phyloP scores from a whole-genome alignment of 139 green algal genomes.

The Asterochloris erici region DNA sequence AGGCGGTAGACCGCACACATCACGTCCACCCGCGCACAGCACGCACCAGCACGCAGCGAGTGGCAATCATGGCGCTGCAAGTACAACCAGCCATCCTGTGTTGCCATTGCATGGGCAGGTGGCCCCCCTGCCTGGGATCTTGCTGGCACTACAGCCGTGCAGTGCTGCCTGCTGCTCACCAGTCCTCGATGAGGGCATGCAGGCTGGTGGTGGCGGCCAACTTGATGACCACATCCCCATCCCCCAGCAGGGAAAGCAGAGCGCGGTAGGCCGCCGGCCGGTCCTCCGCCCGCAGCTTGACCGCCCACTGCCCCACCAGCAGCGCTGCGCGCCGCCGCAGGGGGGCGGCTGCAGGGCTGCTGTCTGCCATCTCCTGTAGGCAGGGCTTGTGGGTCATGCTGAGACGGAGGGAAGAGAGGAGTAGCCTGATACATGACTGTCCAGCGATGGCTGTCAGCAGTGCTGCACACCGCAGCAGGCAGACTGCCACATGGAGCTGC shows the following conservation, averaged over 20 bases:
- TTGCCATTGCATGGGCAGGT: neutral
- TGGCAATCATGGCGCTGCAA: neutral
- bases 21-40: neutral
- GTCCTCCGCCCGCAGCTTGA: slow-evolving; percentile 34
- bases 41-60: neutral
- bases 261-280: slow-evolving; percentile 51
- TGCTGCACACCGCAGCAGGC: too few species aligned
- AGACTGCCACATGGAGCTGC: too few species aligned
- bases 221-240: slow-evolving; percentile 45
- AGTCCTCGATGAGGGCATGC: slow-evolving; percentile 73
- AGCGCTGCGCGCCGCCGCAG: slow-evolving; percentile 50
- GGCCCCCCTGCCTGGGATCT: neutral
- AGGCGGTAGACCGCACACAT: neutral
- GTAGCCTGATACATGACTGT: too few species aligned
- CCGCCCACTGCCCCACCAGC: slow-evolving; percentile 56
- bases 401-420: too few species aligned
- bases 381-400: too few species aligned
- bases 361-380: slow-evolving; percentile 42
- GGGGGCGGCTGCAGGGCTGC: slow-evolving; percentile 17
- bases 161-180: slow-evolving; percentile 20
- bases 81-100: neutral
- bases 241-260: slow-evolving; percentile 43
- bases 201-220: slow-evolving; percentile 60
- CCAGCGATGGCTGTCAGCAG: too few species aligned
- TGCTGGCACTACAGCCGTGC: neutral